Percentiles rank a stretch among this genome's conserved stretches.
These are phyloP conservation scores for Camellia oleifera DNA, from an alignment of 179 eudicot species.

Conservation along the genomic window DNA sequence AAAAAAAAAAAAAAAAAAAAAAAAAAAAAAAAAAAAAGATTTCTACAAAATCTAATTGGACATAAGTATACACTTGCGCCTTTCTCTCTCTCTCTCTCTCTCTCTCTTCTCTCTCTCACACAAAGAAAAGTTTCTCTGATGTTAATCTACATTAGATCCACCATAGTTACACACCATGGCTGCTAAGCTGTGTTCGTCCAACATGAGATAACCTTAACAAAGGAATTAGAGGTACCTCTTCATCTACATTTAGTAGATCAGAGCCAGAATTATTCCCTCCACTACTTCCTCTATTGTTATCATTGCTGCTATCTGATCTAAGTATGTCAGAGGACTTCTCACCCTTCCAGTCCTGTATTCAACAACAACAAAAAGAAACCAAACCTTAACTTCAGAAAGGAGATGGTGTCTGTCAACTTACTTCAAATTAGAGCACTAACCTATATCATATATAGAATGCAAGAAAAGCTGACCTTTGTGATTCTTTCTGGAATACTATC, in stretches of 20 bases:
- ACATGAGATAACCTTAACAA: constrained; percentile 68
- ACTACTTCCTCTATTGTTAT: constrained; percentile 29
- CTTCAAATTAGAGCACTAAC: neutral
- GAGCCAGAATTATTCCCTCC: constrained; percentile 26
- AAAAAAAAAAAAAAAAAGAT: neutral
- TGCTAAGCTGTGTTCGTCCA: constrained; percentile 59
- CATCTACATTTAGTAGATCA: constrained; percentile 39
- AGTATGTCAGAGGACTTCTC: constrained; percentile 55
- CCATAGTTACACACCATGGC: constrained; percentile 23
- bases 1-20: neutral
- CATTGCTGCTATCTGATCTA: constrained; percentile 32
- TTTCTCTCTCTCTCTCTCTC: neutral
- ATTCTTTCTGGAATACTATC: constrained; percentile 61
- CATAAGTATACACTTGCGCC: neutral
- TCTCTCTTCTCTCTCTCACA: neutral
- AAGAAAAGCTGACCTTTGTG: constrained; percentile 45
- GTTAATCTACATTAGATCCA: constrained; percentile 4
- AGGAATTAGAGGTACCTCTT: constrained; percentile 61
- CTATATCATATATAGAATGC: neutral
- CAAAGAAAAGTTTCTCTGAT: neutral
- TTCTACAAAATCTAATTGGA: neutral
- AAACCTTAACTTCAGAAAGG: neutral
- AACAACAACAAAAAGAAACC: neutral
- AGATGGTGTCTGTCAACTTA: no score
- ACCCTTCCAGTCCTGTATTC: constrained; percentile 51